phyloP scores from a whole-genome alignment of 768 basidiomycete genomes.

The Rhodocollybia butyracea region DNA sequence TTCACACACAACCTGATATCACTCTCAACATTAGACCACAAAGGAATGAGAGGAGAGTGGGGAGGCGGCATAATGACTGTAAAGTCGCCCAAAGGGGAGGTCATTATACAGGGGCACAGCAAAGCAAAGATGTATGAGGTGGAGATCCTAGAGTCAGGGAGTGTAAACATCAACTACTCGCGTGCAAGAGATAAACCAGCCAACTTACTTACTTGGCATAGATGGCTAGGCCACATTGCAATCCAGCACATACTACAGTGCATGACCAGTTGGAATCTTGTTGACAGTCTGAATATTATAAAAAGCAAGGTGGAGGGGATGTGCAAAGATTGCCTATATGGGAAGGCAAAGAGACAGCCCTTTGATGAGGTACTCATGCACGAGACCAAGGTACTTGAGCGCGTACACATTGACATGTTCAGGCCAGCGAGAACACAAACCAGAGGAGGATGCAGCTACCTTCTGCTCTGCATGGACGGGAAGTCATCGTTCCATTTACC shows the following conservation, averaged over 20 bases:
- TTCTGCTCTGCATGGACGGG: too few species aligned
- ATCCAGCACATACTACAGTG: background rate
- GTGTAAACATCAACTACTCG: background rate
- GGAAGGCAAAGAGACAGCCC: too few species aligned
- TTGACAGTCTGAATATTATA: background rate
- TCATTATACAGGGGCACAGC: background rate
- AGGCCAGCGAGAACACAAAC: too few species aligned
- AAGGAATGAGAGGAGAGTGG: background rate
- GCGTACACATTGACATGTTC: too few species aligned
- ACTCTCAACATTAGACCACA: background rate
- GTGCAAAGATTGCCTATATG: too few species aligned
- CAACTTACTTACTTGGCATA: background rate
- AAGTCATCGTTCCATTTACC: too few species aligned
- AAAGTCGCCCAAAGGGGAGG: background rate
- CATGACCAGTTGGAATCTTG: background rate
- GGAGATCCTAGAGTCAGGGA: too few species aligned
- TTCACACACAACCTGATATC: background rate
- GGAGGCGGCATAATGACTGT: background rate
- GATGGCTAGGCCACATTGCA: background rate
- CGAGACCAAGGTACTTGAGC: too few species aligned
- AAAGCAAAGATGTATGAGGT: background rate
- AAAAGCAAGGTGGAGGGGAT: too few species aligned
- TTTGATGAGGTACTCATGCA: too few species aligned
- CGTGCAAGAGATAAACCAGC: background rate
- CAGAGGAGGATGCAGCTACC: too few species aligned